These are phyloP conservation scores for Globisporangium splendens DNA, from an alignment of 352 stramenopile genomes.

Conservation along the genomic window DNA sequence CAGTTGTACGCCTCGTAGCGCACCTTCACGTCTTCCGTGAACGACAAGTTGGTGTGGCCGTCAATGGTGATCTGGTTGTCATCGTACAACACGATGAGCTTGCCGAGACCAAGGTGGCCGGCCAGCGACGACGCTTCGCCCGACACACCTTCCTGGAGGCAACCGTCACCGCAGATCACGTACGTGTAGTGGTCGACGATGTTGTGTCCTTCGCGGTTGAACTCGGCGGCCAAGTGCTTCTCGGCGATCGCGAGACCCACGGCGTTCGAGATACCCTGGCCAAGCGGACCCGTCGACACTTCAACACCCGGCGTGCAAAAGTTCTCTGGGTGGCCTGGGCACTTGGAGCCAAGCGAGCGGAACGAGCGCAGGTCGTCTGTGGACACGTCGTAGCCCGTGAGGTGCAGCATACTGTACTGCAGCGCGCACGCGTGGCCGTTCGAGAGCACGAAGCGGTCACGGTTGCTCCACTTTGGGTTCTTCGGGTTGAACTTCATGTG, in stretches of 20 bases:
- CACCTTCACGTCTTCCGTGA: conserved; percentile 98
- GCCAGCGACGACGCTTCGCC: conserved; percentile 95
- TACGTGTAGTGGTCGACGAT: conserved; percentile 99
- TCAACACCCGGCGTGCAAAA: conserved; percentile 94
- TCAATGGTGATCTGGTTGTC: conserved; percentile 99
- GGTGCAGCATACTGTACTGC: conserved; percentile 99
- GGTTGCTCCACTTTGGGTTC: conserved; percentile 91
- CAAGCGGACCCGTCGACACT: conserved; percentile 96
- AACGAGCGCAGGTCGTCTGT: conserved; percentile 98
- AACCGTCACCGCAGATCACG: conserved; percentile 99
- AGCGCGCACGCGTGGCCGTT: conserved; percentile 99
- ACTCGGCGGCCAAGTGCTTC: conserved; percentile 96
- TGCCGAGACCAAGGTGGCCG: conserved; percentile 96
- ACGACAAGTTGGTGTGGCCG: conserved; percentile 93
- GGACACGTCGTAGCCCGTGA: conserved; percentile 93
- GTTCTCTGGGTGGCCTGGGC: conserved; percentile 98
- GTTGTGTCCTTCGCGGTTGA: conserved; percentile 94
- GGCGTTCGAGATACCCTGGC: conserved; percentile 97
- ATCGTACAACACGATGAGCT: conserved; percentile 99
- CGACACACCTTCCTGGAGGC: conserved; percentile 97
- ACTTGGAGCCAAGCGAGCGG: conserved; percentile 94
- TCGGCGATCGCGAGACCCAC: conserved; percentile 98
- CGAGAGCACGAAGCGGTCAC: conserved; percentile 98
- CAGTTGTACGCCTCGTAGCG: conserved; percentile 98
- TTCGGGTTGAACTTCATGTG: conserved; percentile 87